A percentile compares a stretch with the other conserved stretches of the same genome.
Evolutionary conservation across 768 basidiomycete genomes (phyloP).

Genomic region (Tricholoma bakamatsutake): DNA sequence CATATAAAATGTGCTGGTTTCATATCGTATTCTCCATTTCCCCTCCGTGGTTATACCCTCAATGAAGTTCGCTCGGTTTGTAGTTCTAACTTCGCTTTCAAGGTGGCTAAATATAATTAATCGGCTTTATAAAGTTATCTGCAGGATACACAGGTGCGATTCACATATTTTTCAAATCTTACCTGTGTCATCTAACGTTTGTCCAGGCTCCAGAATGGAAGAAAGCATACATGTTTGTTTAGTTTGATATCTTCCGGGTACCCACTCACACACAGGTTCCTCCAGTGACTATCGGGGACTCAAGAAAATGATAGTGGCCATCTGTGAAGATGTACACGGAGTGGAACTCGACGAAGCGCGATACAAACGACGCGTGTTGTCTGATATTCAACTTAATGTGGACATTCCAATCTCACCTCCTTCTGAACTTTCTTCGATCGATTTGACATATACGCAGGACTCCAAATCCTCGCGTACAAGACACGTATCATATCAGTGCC

Average conservation of each 20-base stretch:
- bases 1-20: not conserved
- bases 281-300: conserved; percentile 66
- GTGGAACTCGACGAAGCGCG: not conserved
- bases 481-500: not conserved
- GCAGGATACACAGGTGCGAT: conserved; percentile 60
- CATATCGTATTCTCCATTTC: not conserved
- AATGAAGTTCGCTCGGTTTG: not conserved
- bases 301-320: conserved; percentile 57
- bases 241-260: not conserved
- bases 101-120: not conserved
- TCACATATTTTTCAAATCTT: not conserved
- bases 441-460: not conserved
- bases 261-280: not conserved
- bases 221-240: conserved; percentile 56
- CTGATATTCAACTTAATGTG: not conserved
- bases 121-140: conserved; percentile 42
- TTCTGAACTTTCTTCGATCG: not conserved
- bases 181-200: not conserved
- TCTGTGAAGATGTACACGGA: conserved; percentile 33
- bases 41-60: not conserved
- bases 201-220: conserved; percentile 71
- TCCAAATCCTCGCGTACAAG: not conserved
- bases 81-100: not conserved
- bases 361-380: not conserved
- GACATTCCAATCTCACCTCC: not conserved